Conservation (phyloP, 192 early-diverging fungal species). For the Backusella westeae region DNA sequence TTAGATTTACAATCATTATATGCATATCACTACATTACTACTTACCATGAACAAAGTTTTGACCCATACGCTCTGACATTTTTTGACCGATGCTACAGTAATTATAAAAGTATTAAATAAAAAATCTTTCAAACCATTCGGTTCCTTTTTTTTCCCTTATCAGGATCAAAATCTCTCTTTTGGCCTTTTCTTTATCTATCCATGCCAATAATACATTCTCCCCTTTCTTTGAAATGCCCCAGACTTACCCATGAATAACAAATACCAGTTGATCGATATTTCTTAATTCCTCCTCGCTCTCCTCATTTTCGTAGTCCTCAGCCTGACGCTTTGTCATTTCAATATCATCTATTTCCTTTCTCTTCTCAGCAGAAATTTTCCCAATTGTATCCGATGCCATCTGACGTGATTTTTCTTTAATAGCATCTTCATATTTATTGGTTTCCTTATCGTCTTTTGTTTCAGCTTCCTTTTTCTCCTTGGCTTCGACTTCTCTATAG, state of each 20-base stretch:
- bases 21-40: neutral
- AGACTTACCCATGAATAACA: conserved; percentile 70
- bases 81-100: conserved; percentile 73
- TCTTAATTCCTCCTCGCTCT: conserved; percentile 55
- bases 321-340: conserved; percentile 5
- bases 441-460: neutral
- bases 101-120: neutral
- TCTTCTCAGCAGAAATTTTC: neutral
- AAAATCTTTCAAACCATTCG: neutral
- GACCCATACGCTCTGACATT: conserved; percentile 58
- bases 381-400: neutral
- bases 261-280: conserved; percentile 77
- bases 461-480: neutral
- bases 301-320: conserved; percentile 53
- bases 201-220: neutral
- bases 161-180: no score
- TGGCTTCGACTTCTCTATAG: conserved; percentile 62
- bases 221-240: neutral
- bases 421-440: neutral
- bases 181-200: neutral
- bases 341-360: neutral
- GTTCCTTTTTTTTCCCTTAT: neutral
- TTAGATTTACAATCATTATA: neutral
- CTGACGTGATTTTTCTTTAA: neutral
- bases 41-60: conserved; percentile 54